Evolutionary conservation across 192 early-diverging fungal species (phyloP), one percentile per base, ranked within the genome.

Genomic region (Mortierella hygrophila): DNA sequence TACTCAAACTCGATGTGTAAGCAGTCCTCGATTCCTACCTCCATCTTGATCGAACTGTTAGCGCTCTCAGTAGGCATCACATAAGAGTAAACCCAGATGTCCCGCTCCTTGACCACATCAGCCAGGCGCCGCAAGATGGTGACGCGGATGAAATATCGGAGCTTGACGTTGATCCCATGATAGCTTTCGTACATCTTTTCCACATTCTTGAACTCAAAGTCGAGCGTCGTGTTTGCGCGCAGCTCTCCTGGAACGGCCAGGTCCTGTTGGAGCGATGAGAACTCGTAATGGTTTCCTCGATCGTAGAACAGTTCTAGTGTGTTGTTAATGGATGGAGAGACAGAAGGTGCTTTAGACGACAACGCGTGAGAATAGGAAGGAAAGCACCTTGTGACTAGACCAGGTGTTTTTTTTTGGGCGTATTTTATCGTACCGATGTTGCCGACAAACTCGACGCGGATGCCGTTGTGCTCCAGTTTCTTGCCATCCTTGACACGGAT

Each of bases 1-100:
- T 99, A 99, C 91, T 99, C 99, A 75, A 99, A 99, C 88, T 99
- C 99, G 88, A 99, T 99, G 82, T 99, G 99, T 77, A 99, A 83
- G 79, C 98, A 98, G 79, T 99, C 99, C 83, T 99, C 99, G 79
- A 99, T 99, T 29, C 99, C 99, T 47, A 99, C 98, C 86, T 99
- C 99, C 99, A 99, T 99, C 84, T 98, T 98, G 89, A 99, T 99
- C 13, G 97, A 96, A 86, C 94, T 95, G 92, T 98, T 98, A 37
- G 79, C 84, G 68, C 93, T 90, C 72, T 97, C 96, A 5, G 96
- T 92, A n/a, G 97, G 97, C 93, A 98, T 95, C 65, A 94, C 93
- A 83, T 99, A 99, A 46, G 96, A 97, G 83, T 99, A 96, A n/a
- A 99, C 99, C 97, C 98, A 99, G 41, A 99, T 92, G 85, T 99